A percentile compares a stretch with the other conserved stretches of the same genome.
Conservation (phyloP, 208 protist species). For the Leishmania braziliensis region DNA sequence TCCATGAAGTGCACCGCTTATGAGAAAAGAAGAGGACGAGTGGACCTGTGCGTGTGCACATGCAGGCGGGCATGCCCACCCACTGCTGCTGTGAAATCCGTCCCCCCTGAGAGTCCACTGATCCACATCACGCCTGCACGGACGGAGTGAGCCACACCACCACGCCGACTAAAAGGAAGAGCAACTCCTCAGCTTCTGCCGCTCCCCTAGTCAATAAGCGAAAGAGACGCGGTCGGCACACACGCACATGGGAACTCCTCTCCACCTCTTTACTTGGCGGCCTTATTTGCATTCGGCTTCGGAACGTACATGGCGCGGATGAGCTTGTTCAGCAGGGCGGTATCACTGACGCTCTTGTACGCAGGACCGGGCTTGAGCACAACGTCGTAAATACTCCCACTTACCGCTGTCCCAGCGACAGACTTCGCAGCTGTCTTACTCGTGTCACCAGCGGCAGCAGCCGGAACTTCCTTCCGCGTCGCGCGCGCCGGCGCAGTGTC, state of each 20-base stretch:
- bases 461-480: not conserved
- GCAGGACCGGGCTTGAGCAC: slow-evolving; percentile 53
- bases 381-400: slow-evolving; percentile 58
- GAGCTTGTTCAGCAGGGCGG: slow-evolving; percentile 58
- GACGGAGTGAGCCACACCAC: not conserved
- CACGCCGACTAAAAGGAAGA: not conserved
- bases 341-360: slow-evolving; percentile 73
- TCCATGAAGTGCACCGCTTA: not conserved
- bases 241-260: not conserved
- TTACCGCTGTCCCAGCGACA: not conserved
- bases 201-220: not conserved
- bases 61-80: not conserved
- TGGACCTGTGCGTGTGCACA: not conserved
- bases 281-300: slow-evolving; percentile 49
- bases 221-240: not conserved
- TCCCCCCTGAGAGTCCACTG: not conserved
- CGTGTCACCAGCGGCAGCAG: not conserved
- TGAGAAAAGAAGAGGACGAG: not conserved
- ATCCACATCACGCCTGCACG: not conserved
- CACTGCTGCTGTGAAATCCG: too few relatives aligned
- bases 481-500: slow-evolving; percentile 28
- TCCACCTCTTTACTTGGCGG: slow-evolving; percentile 7
- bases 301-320: slow-evolving; percentile 68
- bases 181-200: not conserved
- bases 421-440: slow-evolving; percentile 14